Evolutionary conservation across 805 yeast genomes (phyloP).

Genomic region (Lachancea sp.): DNA sequence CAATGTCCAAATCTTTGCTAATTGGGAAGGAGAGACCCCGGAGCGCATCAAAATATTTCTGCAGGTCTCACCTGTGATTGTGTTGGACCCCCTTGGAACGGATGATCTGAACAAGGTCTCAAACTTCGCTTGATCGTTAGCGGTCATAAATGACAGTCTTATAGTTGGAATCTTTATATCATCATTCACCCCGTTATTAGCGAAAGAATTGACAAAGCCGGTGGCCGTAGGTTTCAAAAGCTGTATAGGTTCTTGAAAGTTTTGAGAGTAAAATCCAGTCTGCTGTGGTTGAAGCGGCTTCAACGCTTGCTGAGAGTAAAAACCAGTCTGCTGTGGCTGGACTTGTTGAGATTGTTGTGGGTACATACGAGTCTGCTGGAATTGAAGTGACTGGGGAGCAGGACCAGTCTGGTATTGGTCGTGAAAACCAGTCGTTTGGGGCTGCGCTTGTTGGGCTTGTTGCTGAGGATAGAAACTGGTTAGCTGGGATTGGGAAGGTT

Average conservation of each 20-base stretch:
- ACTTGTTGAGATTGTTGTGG: conserved; percentile 15
- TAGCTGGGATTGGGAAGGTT: conserved; percentile 15
- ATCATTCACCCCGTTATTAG: conserved; percentile 44
- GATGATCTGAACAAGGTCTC: conserved; percentile 78
- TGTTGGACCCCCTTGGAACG: conserved; percentile 47
- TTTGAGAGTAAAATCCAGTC: conserved; percentile 40
- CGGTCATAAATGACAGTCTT: conserved; percentile 77
- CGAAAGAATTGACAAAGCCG: conserved; percentile 40
- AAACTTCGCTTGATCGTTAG: conserved; percentile 78
- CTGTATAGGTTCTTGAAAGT: conserved; percentile 27
- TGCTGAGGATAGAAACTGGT: conserved; percentile 10
- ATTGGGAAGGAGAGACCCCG: conserved; percentile 61
- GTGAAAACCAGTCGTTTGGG: conserved; percentile 13
- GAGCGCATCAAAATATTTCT: conserved; percentile 75
- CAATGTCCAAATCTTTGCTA: conserved; percentile 85
- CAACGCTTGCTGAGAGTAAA: conserved; percentile 15
- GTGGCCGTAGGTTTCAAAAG: conserved; percentile 40
- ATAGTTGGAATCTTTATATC: conserved; percentile 64
- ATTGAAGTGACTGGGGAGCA: conserved; percentile 9
- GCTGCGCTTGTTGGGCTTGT: conserved; percentile 13
- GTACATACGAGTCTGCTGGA: neutral
- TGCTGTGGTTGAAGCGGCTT: conserved; percentile 39
- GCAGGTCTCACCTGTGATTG: conserved; percentile 65
- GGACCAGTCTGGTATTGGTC: conserved; percentile 6
- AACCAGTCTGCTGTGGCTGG: conserved; percentile 31